Conservation (phyloP, 2,329 filamentous ascomycete genomes). For the Fusarium sp. region DNA sequence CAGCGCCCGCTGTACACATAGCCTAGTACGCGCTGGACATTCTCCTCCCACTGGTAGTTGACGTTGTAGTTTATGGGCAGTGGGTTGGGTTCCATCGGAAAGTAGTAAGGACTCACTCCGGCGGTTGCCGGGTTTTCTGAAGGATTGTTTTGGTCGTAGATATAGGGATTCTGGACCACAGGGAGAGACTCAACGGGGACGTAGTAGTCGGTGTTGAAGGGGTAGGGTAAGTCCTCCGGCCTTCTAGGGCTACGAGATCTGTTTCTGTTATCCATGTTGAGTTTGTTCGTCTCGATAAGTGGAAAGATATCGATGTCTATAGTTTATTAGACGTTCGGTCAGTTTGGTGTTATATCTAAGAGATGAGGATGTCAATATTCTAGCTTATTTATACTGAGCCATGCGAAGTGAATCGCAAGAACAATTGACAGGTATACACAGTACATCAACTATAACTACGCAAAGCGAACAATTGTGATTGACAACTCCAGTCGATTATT, state of each 20-base stretch:
- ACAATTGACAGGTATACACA: no score
- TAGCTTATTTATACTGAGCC: no score
- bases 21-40: neutral
- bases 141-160: neutral
- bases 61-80: neutral
- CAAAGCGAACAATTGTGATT: neutral
- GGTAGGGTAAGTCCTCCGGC: neutral
- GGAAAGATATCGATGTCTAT: neutral
- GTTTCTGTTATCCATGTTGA: neutral
- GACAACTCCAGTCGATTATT: neutral
- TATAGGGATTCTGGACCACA: neutral
- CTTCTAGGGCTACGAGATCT: neutral
- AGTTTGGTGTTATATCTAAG: neutral
- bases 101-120: neutral
- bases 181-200: neutral
- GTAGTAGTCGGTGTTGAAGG: neutral
- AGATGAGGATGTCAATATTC: no score
- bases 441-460: no score
- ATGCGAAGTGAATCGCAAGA: no score
- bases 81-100: neutral
- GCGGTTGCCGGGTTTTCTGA: rapidly evolving
- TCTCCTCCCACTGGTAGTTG: neutral
- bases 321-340: neutral
- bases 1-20: neutral
- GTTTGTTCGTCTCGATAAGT: neutral